Evolutionary conservation across 1,284 basidiomycete species (phyloP).

Genomic region (Ganoderma resinaceum): DNA sequence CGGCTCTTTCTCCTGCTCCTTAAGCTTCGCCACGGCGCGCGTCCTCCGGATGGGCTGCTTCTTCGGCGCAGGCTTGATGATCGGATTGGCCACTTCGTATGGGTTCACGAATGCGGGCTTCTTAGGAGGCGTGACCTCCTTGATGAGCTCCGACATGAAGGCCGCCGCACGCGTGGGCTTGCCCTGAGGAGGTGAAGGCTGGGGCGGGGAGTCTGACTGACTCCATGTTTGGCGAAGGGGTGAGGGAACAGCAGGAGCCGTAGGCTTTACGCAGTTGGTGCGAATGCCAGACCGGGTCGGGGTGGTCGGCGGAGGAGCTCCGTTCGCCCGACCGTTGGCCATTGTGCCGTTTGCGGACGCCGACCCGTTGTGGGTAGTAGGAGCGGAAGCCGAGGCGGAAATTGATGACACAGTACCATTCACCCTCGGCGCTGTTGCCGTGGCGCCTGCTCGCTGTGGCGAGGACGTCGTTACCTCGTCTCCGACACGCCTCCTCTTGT

Average conservation of each 20-base stretch:
- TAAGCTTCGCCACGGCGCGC: constrained; percentile 30
- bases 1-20: constrained; percentile 41
- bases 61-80: constrained; percentile 49
- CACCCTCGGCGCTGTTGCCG: constrained; percentile 10
- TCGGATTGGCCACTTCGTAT: constrained; percentile 70
- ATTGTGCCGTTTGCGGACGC: constrained; percentile 38
- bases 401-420: constrained; percentile 18
- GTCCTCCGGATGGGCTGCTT: constrained; percentile 44
- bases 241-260: constrained; percentile 67
- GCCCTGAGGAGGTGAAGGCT: constrained; percentile 42
- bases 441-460: constrained; percentile 37
- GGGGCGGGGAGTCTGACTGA: constrained; percentile 50
- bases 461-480: constrained; percentile 47
- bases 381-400: constrained; percentile 23
- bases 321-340: constrained; percentile 17
- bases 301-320: constrained; percentile 8
- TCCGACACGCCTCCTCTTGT: constrained; percentile 66
- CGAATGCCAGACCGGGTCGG: constrained; percentile 46
- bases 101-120: constrained; percentile 74
- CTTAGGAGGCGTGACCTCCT: constrained; percentile 67
- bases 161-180: constrained; percentile 67
- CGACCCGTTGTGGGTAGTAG: constrained; percentile 15
- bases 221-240: constrained; percentile 74
- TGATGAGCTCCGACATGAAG: constrained; percentile 71
- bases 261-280: constrained; percentile 54